Conservation (phyloP, 2,329 filamentous ascomycete genomes). For the Cytospora chrysosperma region DNA sequence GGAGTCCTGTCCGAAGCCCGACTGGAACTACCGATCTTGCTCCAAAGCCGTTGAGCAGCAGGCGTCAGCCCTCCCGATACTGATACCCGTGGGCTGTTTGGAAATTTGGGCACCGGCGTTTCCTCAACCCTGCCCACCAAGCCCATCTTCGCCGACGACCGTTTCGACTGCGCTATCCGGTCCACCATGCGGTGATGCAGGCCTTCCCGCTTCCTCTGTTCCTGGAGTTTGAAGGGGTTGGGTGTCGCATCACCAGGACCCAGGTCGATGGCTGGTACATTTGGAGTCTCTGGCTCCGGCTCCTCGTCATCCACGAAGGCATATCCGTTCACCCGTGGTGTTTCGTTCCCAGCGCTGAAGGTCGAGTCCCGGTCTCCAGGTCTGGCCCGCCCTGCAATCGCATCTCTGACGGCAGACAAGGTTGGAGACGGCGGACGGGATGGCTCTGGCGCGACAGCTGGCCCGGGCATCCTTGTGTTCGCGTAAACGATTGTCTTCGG, state of each 20-base stretch:
- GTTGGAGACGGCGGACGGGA: conserved; percentile 72
- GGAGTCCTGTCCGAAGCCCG: conserved; percentile 38
- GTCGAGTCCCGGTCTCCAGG: conserved; percentile 61
- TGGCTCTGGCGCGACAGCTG: conserved; percentile 39
- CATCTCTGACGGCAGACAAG: conserved; percentile 78
- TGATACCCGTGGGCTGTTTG: conserved; percentile 60
- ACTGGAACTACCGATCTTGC: conserved; percentile 52
- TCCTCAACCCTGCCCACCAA: conserved; percentile 58
- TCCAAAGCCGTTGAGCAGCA: conserved; percentile 68
- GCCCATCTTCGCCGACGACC: conserved; percentile 57
- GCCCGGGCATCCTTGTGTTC: conserved; percentile 74
- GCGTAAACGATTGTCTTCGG: conserved; percentile 77
- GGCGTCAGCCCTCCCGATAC: conserved; percentile 61
- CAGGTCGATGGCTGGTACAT: conserved; percentile 51
- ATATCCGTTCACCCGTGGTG: conserved; percentile 89
- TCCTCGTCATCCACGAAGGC: conserved; percentile 86
- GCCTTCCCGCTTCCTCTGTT: conserved; percentile 73
- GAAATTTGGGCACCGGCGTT: conserved; percentile 68
- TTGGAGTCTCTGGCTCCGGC: conserved; percentile 43
- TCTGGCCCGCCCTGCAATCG: conserved; percentile 71
- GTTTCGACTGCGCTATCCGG: conserved; percentile 70
- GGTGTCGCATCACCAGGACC: conserved; percentile 61
- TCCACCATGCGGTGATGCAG: conserved; percentile 88
- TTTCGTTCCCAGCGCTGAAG: conserved; percentile 64
- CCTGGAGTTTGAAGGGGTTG: conserved; percentile 78